Evolutionary conservation across 2,329 filamentous ascomycete species (phyloP), one percentile per base, ranked within the genome.

Genomic region (Paecilomyces sp.): DNA sequence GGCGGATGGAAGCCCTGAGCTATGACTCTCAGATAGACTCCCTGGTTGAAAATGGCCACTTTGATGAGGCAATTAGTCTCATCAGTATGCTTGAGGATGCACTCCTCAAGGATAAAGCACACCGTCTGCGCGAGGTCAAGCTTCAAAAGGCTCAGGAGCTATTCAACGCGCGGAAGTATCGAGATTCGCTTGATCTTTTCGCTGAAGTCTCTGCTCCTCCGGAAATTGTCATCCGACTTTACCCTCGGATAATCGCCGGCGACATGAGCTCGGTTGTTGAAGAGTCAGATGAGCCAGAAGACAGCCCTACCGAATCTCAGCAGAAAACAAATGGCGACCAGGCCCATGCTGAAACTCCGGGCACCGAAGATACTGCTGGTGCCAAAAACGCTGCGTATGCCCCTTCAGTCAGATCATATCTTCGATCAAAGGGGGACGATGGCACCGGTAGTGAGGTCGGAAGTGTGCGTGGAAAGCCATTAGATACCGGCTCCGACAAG

Each of bases 1-100:
- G 94, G 94, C 89, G 94, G 67, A 97, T 99, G 94, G 90, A 88
- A 63, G 90, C 93, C 3, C 86, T 92, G 41, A 89, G 92, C 65
- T 99, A 99, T 70, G 91, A 96, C 72, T 86, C 87, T 1, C 94
- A 99, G 71, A 86, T 97, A 24, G 85, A 92, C 61, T 86, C 94
- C 64, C 82, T 99, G 28, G 86, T 96, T 1, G 83, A 87, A 22
- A 85, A 83, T 61, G 85, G 83, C 9, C 84, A 85, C 61, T 90
- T 92, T 58, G 93, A 99, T 67, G 95, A 99, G 75, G 93, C 93
- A 0, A 89, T 97, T 63, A 97, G 92, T 69, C 79, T 99, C 8
- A 79, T 97, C 6, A 83, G 84, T 55, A 92, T 97, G 86, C 83
- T 99, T 0, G 94, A 99, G 75, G 93, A 96, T 74, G 95, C 93